Conservation (phyloP, 2,329 filamentous ascomycete species). For the Colletotrichum scovillei region DNA sequence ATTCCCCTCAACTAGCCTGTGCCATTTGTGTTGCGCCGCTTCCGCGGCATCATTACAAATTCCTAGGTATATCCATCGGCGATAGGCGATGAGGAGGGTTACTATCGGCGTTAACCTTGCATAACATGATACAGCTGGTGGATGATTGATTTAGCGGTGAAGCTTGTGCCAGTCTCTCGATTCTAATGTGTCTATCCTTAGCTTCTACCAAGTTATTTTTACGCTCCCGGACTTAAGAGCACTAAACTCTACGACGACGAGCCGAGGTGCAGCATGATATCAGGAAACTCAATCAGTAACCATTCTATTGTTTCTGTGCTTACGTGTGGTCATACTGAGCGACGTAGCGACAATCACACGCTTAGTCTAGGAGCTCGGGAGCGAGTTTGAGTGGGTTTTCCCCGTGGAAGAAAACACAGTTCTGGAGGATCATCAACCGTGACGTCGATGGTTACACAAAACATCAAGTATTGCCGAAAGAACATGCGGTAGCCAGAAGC, state of each 20-base stretch:
- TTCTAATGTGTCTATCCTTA: neutral
- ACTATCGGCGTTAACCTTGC: constrained; percentile 12
- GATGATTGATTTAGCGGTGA: neutral
- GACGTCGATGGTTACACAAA: neutral
- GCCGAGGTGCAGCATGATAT: neutral
- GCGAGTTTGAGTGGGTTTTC: neutral
- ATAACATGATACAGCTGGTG: neutral
- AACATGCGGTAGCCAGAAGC: neutral
- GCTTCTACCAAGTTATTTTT: neutral
- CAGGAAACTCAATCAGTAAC: neutral
- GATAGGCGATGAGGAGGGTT: constrained; percentile 5
- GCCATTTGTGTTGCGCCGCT: neutral
- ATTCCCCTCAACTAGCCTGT: neutral
- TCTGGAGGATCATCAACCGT: neutral
- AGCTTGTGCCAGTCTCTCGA: neutral
- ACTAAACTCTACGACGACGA: neutral
- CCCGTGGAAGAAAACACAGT: neutral
- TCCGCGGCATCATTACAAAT: constrained; percentile 13
- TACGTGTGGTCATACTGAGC: no score
- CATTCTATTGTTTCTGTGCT: neutral
- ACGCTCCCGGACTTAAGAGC: neutral
- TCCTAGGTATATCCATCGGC: neutral
- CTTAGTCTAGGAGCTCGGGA: neutral
- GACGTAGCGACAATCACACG: no score
- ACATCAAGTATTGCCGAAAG: neutral